Evolutionary conservation across 352 stramenopile genomes (phyloP).

Genomic region (Pythium grandisporangium): DNA sequence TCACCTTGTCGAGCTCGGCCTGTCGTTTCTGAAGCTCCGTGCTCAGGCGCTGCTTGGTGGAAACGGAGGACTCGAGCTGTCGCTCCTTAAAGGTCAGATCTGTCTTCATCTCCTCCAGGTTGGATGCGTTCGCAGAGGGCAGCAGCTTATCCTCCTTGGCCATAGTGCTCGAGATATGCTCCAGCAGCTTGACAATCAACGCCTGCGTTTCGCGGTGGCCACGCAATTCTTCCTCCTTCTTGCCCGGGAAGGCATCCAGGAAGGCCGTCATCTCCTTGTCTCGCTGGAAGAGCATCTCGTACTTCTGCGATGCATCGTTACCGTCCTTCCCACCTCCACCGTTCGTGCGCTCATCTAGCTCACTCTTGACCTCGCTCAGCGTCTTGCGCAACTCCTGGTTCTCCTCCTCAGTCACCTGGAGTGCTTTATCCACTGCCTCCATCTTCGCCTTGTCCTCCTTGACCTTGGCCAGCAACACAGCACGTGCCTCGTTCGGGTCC

Average conservation of each 20-base stretch:
- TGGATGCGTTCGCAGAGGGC: slow-evolving; percentile 33
- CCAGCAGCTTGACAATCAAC: slow-evolving; percentile 85
- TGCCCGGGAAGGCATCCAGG: slow-evolving; percentile 73
- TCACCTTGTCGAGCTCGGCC: slow-evolving; percentile 86
- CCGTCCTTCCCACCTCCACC: slow-evolving; percentile 55
- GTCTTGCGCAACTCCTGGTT: slow-evolving; percentile 46
- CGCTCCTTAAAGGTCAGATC: slow-evolving; percentile 89
- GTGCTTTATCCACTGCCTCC: slow-evolving; percentile 53
- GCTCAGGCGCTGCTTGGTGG: slow-evolving; percentile 81
- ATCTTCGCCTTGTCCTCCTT: slow-evolving; percentile 84
- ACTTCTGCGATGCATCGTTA: slow-evolving; percentile 60
- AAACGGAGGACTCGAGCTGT: slow-evolving; percentile 85
- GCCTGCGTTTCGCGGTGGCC: slow-evolving; percentile 44
- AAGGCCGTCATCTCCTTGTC: slow-evolving; percentile 91
- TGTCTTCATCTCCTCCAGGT: slow-evolving; percentile 81
- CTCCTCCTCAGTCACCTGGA: slow-evolving; percentile 40
- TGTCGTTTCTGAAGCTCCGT: slow-evolving; percentile 85
- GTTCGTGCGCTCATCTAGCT: slow-evolving; percentile 56
- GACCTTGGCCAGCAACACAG: slow-evolving; percentile 75
- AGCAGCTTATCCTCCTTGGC: slow-evolving; percentile 75
- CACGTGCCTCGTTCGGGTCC: slow-evolving; percentile 81
- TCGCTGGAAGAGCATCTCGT: slow-evolving; percentile 82
- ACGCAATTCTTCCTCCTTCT: slow-evolving; percentile 54
- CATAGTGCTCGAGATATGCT: slow-evolving; percentile 81
- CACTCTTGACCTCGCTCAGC: slow-evolving; percentile 40